Base-by-base conservation (phyloP, 805 yeast species). In the Lipomyces mesembrius region DNA sequence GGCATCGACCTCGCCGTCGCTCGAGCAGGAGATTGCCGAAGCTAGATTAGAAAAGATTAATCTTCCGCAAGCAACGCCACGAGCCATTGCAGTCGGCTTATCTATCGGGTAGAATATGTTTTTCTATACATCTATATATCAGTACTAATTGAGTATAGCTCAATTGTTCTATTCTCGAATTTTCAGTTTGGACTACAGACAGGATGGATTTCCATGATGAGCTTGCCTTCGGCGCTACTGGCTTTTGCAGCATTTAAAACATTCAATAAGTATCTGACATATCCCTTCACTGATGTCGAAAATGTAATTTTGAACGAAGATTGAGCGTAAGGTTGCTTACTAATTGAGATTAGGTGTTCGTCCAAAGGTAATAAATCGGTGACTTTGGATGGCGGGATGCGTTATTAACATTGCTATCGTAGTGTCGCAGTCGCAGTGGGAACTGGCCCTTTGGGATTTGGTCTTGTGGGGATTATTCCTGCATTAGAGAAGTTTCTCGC, bases 121-220 rank as follows among this genome's bases (percentile, higher is more conserved):
- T 17, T 29, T 14, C 9, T 8, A 22, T n/a, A 43, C 7, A 12
- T 6, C 0, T 17, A 43, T 14, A 9, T 43, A n/a, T 29, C 43
- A 12, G 22, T 22, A 22, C 55, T 55, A 35, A 20, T 34, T 51
- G 4, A 35, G 34, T 14, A 14, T 46, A 72, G 74, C 0, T 85
- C 97, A 0, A 79, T 94, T 34, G 93, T 95, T 39, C 81, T 95
- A 32, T 81, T 92, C 20, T 91, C 97, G 3, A 94, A 94, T 77
- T 95, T 95, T 79, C 98, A 94, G 76, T 94, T 94, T 76, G 99
- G 98, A 0, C 81, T 94, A 25, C 99, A 94, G 76, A 94, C 98
- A 12, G 99, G 99, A 1, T 94, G 99, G 99, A 97, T 95, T 5
- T 92, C 97, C 11, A 94, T 94, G 99, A 95, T 94, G 99, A 90